These are phyloP conservation scores for Eucalyptus cloeziana DNA, from an alignment of 345 rosid genomes.

Conservation along the genomic window DNA sequence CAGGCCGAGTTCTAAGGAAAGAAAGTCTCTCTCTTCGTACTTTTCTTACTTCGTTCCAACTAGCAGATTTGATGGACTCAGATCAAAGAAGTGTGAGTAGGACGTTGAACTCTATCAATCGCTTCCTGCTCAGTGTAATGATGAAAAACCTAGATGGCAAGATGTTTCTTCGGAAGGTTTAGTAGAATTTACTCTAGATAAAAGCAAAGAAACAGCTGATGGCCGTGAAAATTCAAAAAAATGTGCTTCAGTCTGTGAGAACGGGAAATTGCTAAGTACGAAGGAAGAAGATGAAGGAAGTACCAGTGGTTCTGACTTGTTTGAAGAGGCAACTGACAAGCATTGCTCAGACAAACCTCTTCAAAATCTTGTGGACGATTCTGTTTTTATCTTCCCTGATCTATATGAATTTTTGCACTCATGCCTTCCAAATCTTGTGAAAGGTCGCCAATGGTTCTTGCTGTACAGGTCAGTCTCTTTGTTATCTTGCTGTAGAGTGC, in stretches of 20 bases:
- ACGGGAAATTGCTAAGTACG: not conserved
- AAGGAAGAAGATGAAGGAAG: constrained; percentile 7
- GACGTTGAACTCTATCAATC: constrained; percentile 25
- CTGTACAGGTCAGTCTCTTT: no score
- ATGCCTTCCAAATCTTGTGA: constrained; percentile 74
- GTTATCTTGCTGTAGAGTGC: constrained; percentile 29
- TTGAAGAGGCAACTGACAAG: constrained; percentile 27
- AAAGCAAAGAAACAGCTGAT: not conserved
- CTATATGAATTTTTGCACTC: constrained; percentile 65
- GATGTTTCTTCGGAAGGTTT: not conserved
- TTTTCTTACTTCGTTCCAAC: constrained; percentile 28
- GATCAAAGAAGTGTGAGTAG: constrained; percentile 14
- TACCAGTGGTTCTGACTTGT: constrained; percentile 23
- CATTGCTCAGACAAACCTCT: constrained; percentile 19
- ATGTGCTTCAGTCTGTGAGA: not conserved
- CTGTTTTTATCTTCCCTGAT: constrained; percentile 48
- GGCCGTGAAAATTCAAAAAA: not conserved
- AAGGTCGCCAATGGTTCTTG: constrained; percentile 63
- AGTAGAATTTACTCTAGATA: not conserved
- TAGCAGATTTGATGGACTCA: constrained; percentile 17
- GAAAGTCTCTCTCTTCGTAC: constrained; percentile 30
- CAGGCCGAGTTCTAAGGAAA: constrained; percentile 25
- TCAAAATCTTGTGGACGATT: constrained; percentile 32
- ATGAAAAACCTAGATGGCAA: constrained; percentile 17
- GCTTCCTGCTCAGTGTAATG: constrained; percentile 25